Evolutionary conservation across 305 asterid species (phyloP).

Genomic region (Solanum hybrid): DNA sequence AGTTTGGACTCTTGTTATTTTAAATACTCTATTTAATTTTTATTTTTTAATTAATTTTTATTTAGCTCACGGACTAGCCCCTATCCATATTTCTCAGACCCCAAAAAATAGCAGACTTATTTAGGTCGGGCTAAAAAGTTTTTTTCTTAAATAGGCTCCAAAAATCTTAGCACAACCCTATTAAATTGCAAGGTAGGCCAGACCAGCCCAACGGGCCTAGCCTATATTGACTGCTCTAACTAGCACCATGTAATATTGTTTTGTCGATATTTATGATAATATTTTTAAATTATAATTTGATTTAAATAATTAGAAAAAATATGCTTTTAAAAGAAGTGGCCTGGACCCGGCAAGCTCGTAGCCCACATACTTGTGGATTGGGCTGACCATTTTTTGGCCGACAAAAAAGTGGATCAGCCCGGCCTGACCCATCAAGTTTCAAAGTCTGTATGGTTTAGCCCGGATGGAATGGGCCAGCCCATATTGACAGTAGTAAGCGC

Average conservation of each 20-base stretch:
- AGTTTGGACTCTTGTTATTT: not conserved
- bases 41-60: too few relatives aligned
- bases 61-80: not conserved
- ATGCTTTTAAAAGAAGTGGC: not conserved
- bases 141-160: not conserved
- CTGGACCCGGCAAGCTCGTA: not conserved
- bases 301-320: too few relatives aligned
- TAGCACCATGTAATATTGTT: not conserved
- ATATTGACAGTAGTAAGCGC: not conserved
- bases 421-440: too few relatives aligned
- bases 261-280: not conserved
- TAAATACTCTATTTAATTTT: not conserved
- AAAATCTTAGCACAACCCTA: not conserved
- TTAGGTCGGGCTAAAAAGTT: not conserved
- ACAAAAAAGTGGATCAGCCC: not conserved
- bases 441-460: not conserved
- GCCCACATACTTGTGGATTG: not conserved
- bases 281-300: too few relatives aligned
- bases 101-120: not conserved
- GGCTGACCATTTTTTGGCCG: not conserved
- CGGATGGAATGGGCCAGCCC: not conserved
- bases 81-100: not conserved
- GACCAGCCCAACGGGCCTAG: not conserved
- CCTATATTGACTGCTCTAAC: not conserved
- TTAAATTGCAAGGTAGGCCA: not conserved